Evolutionary conservation across 352 stramenopile genomes (phyloP).

Genomic region (Globisporangium paroecandrum): DNA sequence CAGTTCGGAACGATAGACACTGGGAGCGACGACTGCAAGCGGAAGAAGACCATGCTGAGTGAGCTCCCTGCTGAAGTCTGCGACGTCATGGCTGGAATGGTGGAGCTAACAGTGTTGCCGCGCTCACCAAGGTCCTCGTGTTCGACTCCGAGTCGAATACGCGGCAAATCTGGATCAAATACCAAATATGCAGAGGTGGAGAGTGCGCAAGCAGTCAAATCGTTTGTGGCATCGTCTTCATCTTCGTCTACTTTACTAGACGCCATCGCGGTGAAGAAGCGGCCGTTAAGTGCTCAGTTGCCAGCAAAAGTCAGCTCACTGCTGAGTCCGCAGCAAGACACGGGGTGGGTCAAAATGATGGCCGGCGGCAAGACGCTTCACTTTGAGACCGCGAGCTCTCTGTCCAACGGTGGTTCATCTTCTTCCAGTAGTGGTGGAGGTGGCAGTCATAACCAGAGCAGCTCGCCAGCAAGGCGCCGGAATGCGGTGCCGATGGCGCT

Average conservation of each 20-base stretch:
- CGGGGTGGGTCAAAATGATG: constrained; percentile 38
- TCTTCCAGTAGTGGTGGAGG: background rate
- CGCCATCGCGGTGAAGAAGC: constrained; percentile 6
- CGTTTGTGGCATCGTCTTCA: background rate
- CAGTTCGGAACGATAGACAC: background rate
- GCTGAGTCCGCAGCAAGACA: constrained; percentile 3
- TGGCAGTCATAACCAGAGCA: background rate
- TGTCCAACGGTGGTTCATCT: background rate
- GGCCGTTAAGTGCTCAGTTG: constrained; percentile 26
- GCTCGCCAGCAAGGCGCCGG: constrained; percentile 4
- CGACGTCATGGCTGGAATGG: background rate
- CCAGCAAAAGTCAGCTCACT: background rate
- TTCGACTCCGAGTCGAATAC: background rate
- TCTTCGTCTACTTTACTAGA: background rate
- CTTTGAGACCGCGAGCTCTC: constrained; percentile 27
- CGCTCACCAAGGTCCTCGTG: background rate
- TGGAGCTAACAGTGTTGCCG: background rate
- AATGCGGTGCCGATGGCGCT: constrained; percentile 20
- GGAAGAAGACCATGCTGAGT: background rate
- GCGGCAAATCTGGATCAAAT: background rate
- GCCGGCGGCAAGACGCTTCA: constrained; percentile 36
- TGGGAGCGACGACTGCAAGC: constrained; percentile 1
- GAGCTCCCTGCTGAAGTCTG: background rate
- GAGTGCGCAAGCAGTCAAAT: background rate
- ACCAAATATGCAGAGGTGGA: background rate